Base-by-base conservation (phyloP, 1,139 yeast species). In the Chernovozyma aurita region DNA sequence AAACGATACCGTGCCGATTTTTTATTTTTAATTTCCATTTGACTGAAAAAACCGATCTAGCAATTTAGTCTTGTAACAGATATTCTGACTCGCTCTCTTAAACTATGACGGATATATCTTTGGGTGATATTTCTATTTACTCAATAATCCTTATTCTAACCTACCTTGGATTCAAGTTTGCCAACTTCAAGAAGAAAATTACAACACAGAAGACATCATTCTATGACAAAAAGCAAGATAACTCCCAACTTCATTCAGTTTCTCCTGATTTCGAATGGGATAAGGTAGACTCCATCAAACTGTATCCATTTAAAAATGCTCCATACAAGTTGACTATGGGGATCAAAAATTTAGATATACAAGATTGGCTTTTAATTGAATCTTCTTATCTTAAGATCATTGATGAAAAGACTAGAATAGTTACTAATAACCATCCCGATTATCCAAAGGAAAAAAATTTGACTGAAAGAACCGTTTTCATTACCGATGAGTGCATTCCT, bases 281-380 rank as follows among this genome's bases (percentile, higher is more conserved):
- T 9, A 34, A 42, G 15, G 40, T 35, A 4, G 44, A 42, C 5
- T 42, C 51, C 1, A 24, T 47, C 24, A 52, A 47, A 33, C 47
- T 52, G 3, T 53, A 41, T 31, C 61, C 59, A 3, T 56, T 53
- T 35, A 50, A 52, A 35, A 71, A 75, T 36, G 82, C 80, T 3
- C 67, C 63, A 28, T 82, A 80, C 50, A 76, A 73, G 44, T 60
- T 84, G 58, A 82, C 83, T 4, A 78, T 84, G 85, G 90, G 85
- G 0, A 71, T 84, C 37, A 69, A 67, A 40, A 69, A 64, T 34
- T 56, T 78, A 30, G 71, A 72, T 24, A 69, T 74, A 5, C 71
- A 74, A 36, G 87, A 84, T 37, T 79, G 85, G 80, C 60, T 85
- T 22, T 61, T 78, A 34, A 52, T 85, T n/a, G 95, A 85, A 42